Base-by-base conservation (phyloP, 139 green algal genomes). In the Bryopsis sp. region DNA sequence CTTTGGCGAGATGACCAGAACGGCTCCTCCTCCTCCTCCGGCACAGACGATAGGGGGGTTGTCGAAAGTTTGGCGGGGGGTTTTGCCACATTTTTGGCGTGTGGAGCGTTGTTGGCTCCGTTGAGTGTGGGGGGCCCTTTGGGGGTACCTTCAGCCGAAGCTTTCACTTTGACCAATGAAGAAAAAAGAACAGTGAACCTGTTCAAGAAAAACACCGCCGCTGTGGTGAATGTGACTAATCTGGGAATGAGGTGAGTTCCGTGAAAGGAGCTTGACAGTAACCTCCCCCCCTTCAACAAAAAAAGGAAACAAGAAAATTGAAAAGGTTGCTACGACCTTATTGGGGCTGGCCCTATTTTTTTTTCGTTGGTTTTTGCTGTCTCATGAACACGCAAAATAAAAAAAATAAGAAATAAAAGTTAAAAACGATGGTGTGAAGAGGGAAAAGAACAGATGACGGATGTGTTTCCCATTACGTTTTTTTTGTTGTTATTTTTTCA, bases 141-240 rank as follows among this genome's bases (percentile, higher is more conserved):
- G n/a, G n/a, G 43, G 15, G 11, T 26, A 61, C 22, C 8, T 29
- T 28, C 50, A 7, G 62, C 5, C 3, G 7, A 50, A 69, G 35
- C 62, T 58, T 6, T n/a, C 19, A 57, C 39, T 3, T 35, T 69
- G 22, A 54, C 62, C 4, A 8, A 3, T 4, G 35, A 54, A 33
- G 62, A 69, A 57, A 31, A 54, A 33, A 35, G 62, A 35, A 58
- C 62, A 32, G 62, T 69, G 36, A 54, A 57, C 4, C 39, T 69
- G n/a, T 69, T 69, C 26, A 57, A 69, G 8, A 57, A 5, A n/a
- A 69, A 38, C 43, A 69, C 62, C 15, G 38, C 33, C 22, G 39
- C 62, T 32, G 62, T 69, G 22, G 62, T 69, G 19, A 69, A 69
- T 57, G 62, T 69, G 38, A 69, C 62, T 11, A 69, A 69, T 57